phyloP scores from a whole-genome alignment of 129 eudicot genomes.

The Tagetes erecta region DNA sequence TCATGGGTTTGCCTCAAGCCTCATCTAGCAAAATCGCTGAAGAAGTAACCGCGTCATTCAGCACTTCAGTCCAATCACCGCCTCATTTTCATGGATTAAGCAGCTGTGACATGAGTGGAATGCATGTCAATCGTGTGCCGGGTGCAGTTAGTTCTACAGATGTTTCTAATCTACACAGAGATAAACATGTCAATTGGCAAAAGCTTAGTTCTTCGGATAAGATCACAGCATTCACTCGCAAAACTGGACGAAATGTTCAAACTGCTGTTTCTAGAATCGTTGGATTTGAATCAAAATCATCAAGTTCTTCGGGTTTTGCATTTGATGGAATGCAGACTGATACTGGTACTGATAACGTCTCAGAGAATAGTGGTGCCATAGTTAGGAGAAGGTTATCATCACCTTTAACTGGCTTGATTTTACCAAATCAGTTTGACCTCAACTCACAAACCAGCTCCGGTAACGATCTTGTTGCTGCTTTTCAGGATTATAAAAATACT shows the following conservation, averaged over 20 bases:
- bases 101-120: conserved; percentile 61
- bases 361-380: conserved; percentile 39
- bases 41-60: conserved; percentile 66
- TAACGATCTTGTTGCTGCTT: conserved; percentile 28
- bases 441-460: conserved; percentile 40
- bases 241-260: conserved; percentile 44
- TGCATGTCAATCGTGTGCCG: conserved; percentile 43
- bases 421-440: conserved; percentile 46
- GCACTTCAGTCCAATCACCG: conserved; percentile 62
- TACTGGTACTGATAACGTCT: conserved; percentile 14
- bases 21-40: conserved; percentile 56
- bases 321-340: conserved; percentile 30
- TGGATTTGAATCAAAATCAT: conserved; percentile 70
- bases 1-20: conserved; percentile 92
- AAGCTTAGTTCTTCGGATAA: conserved; percentile 47
- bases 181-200: conserved; percentile 50
- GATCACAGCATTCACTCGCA: conserved; percentile 31
- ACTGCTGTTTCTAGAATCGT: conserved; percentile 81
- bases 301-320: conserved; percentile 29
- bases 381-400: conserved; percentile 69
- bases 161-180: conserved; percentile 39
- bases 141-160: conserved; percentile 45
- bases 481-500: conserved; percentile 65
- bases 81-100: conserved; percentile 48
- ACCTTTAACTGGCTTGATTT: conserved; percentile 58